A percentile compares a stretch with the other conserved stretches of the same genome.
phyloP scores from a whole-genome alignment of 1,284 basidiomycete species.

The Ganoderma boninense region DNA sequence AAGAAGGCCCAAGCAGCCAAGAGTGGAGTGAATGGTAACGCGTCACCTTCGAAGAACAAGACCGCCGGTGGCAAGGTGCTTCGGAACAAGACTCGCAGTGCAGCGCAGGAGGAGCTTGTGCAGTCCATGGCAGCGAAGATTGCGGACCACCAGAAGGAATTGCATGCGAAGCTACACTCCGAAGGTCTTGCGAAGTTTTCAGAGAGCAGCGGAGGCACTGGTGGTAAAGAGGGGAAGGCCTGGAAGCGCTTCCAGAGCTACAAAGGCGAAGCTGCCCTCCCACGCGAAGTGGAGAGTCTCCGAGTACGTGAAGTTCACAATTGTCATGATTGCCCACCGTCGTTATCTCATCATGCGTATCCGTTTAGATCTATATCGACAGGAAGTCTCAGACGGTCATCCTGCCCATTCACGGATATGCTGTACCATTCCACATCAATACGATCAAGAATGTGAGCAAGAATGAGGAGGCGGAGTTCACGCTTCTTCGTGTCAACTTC shows the following conservation, averaged over 20 bases:
- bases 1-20: constrained; percentile 67
- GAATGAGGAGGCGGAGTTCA: constrained; percentile 96
- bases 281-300: constrained; percentile 79
- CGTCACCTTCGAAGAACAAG: constrained; percentile 72
- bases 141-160: constrained; percentile 88
- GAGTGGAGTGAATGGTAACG: constrained; percentile 56
- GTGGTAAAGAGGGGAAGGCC: constrained; percentile 86
- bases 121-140: constrained; percentile 78
- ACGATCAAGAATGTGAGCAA: constrained; percentile 99
- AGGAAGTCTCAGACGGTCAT: constrained; percentile 91
- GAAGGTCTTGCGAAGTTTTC: constrained; percentile 90
- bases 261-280: constrained; percentile 91
- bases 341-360: not conserved
- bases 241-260: constrained; percentile 99
- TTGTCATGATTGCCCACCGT: not conserved
- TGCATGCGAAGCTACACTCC: constrained; percentile 83
- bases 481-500: constrained; percentile 97
- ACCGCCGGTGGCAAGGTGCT: constrained; percentile 85
- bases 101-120: constrained; percentile 80
- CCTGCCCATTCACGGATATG: constrained; percentile 93
- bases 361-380: constrained; percentile 86
- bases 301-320: constrained; percentile 58
- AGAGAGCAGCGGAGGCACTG: constrained; percentile 72
- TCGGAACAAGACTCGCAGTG: constrained; percentile 85
- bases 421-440: constrained; percentile 98